Percentiles rank a stretch among this genome's conserved stretches.
These are phyloP conservation scores for Lactarius evosmus DNA, from an alignment of 768 basidiomycete species.

Conservation along the genomic window DNA sequence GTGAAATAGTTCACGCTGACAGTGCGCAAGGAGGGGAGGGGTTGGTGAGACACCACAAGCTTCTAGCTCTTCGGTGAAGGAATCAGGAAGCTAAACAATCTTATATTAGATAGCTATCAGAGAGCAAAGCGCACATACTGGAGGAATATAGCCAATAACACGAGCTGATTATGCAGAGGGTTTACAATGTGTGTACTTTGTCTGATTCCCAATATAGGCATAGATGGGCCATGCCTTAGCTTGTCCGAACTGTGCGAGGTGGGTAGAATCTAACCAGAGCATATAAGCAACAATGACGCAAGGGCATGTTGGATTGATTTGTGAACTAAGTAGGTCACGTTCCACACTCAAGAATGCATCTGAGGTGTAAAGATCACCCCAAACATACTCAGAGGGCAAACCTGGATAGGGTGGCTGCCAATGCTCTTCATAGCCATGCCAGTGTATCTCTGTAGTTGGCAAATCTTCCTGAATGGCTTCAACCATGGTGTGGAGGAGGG, in stretches of 20 bases:
- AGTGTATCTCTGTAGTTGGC: too few relatives aligned
- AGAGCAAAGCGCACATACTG: not conserved
- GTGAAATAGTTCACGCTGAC: slow-evolving; percentile 31
- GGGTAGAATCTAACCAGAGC: slow-evolving; percentile 31
- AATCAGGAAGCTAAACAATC: slow-evolving; percentile 23
- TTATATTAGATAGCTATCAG: not conserved
- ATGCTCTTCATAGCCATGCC: slow-evolving; percentile 10
- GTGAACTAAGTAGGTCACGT: not conserved
- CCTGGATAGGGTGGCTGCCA: slow-evolving; percentile 29
- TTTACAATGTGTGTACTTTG: slow-evolving; percentile 22
- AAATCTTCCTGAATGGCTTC: too few relatives aligned
- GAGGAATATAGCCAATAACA: slow-evolving; percentile 30
- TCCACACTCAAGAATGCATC: not conserved
- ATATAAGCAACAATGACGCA: slow-evolving; percentile 17
- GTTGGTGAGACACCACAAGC: slow-evolving; percentile 1
- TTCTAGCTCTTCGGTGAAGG: slow-evolving; percentile 17
- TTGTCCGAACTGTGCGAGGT: slow-evolving; percentile 29
- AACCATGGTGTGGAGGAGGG: not conserved
- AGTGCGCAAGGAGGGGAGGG: slow-evolving; percentile 21
- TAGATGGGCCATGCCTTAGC: slow-evolving; percentile 32
- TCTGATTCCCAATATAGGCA: slow-evolving; percentile 29
- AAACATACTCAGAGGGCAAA: not conserved
- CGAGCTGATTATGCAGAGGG: slow-evolving; percentile 23
- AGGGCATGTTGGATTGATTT: slow-evolving; percentile 26
- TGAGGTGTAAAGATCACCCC: not conserved